Evolutionary conservation across 345 rosid genomes (phyloP), one percentile per base, ranked within the genome.

Genomic region (Pistacia integerrima): DNA sequence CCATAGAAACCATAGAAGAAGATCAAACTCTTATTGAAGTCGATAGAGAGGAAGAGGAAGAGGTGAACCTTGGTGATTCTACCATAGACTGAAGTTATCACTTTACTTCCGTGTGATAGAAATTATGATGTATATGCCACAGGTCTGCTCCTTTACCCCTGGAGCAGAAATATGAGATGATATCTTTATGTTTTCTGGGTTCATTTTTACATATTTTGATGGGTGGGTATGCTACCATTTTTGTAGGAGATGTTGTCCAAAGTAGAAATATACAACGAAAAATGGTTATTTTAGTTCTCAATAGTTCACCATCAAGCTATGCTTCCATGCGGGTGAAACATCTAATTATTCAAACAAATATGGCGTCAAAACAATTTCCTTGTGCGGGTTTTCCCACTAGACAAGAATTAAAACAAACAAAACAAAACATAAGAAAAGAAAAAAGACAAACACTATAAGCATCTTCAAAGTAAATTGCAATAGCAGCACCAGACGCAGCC

Each of bases 1-100:
- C 62, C 52, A 64, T 70, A 25, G 84, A 80, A 77, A 22, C 62
- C 52, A 64, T 70, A 25, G 84, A 80, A 77, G 78, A 65, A 77
- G 77, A 79, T 52, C 78, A 71, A 65, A 79, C 69, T 76, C 64
- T 77, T 16, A n/a, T 8, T 11, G 84, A 82, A 46, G 73, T 65
- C 38, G 67, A 66, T 20, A 58, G 48, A 30, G 74, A 78, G 52
- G 81, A 58, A 66, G 61, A 49, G 46, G 77, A 80, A 67, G 78
- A 77, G 41, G 71, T 20, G 6, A 7, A 16, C 33, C 11, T 41
- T 1, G 52, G 65, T 22, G 55, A 71, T 64, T 58, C 75, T 65
- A 59, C 74, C 2, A 54, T 22, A 63, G 57, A 58, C 38, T 55
- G 46, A 69, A 71, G 41, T 28, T 25, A 30, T 25, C 25, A 28